These are phyloP conservation scores for Torulaspora pretoriensis DNA, from an alignment of 1,139 yeast genomes.

Conservation along the genomic window DNA sequence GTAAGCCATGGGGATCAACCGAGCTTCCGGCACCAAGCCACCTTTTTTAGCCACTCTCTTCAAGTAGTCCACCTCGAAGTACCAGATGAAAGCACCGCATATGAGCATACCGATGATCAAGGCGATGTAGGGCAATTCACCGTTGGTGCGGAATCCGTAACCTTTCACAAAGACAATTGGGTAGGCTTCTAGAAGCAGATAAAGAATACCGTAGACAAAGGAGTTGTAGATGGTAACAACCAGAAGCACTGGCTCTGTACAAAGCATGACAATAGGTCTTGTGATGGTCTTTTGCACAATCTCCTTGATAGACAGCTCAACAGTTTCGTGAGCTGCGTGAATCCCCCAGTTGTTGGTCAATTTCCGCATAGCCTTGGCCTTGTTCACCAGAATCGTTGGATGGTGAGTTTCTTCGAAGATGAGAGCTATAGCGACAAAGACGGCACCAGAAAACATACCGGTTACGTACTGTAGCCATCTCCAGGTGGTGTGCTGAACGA, in stretches of 20 bases:
- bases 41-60: constrained; percentile 44
- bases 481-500: constrained; percentile 60
- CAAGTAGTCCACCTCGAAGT: constrained; percentile 39
- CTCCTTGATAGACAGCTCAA: constrained; percentile 56
- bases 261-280: constrained; percentile 66
- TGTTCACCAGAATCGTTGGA: constrained; percentile 53
- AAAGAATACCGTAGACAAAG: constrained; percentile 78
- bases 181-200: constrained; percentile 71
- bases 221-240: constrained; percentile 71
- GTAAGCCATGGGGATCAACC: constrained; percentile 68
- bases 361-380: constrained; percentile 59
- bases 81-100: constrained; percentile 49
- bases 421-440: constrained; percentile 40
- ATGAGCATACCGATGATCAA: constrained; percentile 57
- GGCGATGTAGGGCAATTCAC: constrained; percentile 59
- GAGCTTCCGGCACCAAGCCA: constrained; percentile 70
- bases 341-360: constrained; percentile 71
- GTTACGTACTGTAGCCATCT: constrained; percentile 70
- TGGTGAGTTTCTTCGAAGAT: constrained; percentile 63
- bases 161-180: constrained; percentile 67
- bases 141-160: constrained; percentile 45
- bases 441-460: constrained; percentile 54
- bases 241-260: constrained; percentile 68
- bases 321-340: constrained; percentile 77
- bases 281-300: constrained; percentile 64